Conservation (phyloP, 2,329 filamentous ascomycete species). For the Akanthomyces muscarius region DNA sequence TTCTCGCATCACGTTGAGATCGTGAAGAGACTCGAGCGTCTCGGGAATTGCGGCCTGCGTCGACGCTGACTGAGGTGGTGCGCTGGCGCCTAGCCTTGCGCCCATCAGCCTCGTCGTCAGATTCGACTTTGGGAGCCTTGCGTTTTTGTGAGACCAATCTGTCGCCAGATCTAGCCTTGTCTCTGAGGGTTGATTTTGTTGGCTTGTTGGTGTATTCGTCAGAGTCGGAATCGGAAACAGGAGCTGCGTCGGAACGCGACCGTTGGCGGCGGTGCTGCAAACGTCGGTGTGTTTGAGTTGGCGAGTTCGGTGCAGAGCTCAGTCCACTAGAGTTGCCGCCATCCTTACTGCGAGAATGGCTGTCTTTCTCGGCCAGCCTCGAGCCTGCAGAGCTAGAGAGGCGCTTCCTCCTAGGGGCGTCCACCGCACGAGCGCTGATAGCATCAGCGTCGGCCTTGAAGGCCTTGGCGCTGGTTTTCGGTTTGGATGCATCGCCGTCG, state of each 20-base stretch:
- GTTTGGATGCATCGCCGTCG: conserved; percentile 40
- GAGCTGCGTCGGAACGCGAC: conserved; percentile 37
- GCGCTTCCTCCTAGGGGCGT: conserved; percentile 48
- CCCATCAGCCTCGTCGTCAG: conserved; percentile 53
- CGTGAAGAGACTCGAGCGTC: conserved; percentile 34
- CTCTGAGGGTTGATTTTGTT: conserved; percentile 38
- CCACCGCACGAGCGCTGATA: conserved; percentile 24
- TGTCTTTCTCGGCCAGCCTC: conserved; percentile 36
- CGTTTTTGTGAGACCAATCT: conserved; percentile 48
- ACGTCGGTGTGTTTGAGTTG: conserved; percentile 38
- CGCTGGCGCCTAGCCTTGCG: conserved; percentile 54
- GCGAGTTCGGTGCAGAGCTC: conserved; percentile 57
- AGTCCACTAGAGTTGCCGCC: conserved; percentile 46
- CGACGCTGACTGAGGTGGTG: conserved; percentile 42
- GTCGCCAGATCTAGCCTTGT: conserved; percentile 47
- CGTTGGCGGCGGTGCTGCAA: conserved; percentile 31
- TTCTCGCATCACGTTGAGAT: conserved; percentile 29
- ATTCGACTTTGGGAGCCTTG: conserved; percentile 51
- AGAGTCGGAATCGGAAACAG: conserved; percentile 52
- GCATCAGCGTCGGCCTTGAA: conserved; percentile 33
- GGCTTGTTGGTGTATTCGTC: conserved; percentile 44
- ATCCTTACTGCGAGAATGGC: conserved; percentile 43
- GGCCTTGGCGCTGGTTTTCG: conserved; percentile 31
- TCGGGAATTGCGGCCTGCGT: conserved; percentile 30
- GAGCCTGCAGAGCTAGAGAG: conserved; percentile 26